These are phyloP conservation scores for Blastobotrys peoriensis DNA, from an alignment of 805 yeast species.

Conservation along the genomic window DNA sequence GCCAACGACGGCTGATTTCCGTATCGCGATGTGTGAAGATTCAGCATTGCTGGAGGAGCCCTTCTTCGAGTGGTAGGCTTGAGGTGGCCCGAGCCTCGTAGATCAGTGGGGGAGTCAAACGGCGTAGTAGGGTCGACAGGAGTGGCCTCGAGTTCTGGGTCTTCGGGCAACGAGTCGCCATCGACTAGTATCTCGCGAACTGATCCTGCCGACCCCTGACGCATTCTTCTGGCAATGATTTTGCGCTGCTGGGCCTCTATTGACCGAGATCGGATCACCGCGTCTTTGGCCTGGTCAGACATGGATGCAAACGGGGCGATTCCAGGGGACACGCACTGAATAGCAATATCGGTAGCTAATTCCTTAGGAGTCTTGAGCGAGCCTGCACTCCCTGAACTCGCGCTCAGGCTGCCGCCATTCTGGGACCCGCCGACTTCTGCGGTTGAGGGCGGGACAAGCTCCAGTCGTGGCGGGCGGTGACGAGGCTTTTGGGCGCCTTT, in stretches of 20 bases:
- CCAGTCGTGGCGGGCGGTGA: background rate
- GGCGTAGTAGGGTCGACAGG: background rate
- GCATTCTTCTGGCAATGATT: constrained; percentile 23
- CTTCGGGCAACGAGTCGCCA: background rate
- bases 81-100: constrained; percentile 3
- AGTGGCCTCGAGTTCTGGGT: constrained; percentile 1
- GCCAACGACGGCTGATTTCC: background rate
- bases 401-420: constrained; percentile 11
- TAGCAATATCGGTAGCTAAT: constrained; percentile 26
- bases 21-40: background rate
- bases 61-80: background rate
- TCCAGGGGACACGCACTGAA: constrained; percentile 29
- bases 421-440: background rate
- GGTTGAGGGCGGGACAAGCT: background rate
- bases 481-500: no score
- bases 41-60: constrained; percentile 4
- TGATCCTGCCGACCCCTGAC: constrained; percentile 9
- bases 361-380: constrained; percentile 23
- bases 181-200: background rate
- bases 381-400: constrained; percentile 6
- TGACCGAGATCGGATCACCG: constrained; percentile 20
- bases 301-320: constrained; percentile 21
- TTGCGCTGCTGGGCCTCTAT: constrained; percentile 27
- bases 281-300: constrained; percentile 17
- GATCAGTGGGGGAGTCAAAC: background rate